Conservation (phyloP, 495 filamentous ascomycete genomes). For the Annulohypoxylon moriforme region DNA sequence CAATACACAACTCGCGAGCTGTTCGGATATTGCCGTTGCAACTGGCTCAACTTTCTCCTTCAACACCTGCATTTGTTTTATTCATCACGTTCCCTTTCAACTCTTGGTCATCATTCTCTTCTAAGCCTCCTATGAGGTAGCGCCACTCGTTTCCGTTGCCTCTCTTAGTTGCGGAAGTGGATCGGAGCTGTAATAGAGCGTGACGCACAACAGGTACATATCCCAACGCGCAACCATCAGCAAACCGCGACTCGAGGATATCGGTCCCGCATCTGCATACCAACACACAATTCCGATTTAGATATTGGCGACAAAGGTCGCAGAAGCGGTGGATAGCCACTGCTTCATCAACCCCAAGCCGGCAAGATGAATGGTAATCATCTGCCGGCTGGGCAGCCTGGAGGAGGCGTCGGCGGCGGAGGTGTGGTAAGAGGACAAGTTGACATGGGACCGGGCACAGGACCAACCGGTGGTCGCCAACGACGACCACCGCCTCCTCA, state of each 20-base stretch:
- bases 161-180: conserved; percentile 38
- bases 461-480: conserved; percentile 41
- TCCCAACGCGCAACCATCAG: conserved; percentile 32
- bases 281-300: conserved; percentile 15
- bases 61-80: not conserved
- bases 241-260: conserved; percentile 3
- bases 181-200: conserved; percentile 40
- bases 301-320: conserved; percentile 33
- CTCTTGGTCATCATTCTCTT: conserved; percentile 17
- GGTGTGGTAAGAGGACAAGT: conserved; percentile 40
- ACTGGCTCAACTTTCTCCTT: not conserved
- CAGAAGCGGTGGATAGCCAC: conserved; percentile 59
- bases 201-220: conserved; percentile 15
- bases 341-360: conserved; percentile 62
- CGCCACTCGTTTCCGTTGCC: conserved; percentile 22
- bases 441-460: conserved; percentile 55
- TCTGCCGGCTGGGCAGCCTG: conserved; percentile 72
- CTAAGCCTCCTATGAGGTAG: conserved; percentile 22
- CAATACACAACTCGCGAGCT: conserved; percentile 24
- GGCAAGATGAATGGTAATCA: conserved; percentile 71
- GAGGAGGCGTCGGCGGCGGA: conserved; percentile 45
- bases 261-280: not conserved
- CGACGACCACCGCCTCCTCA: conserved; percentile 36
- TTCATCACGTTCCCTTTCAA: conserved; percentile 13
- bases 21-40: conserved; percentile 12